A percentile compares a stretch with the other conserved stretches of the same genome.
Conservation (phyloP, 768 basidiomycete genomes). For the Psilocybe cyanescens region DNA sequence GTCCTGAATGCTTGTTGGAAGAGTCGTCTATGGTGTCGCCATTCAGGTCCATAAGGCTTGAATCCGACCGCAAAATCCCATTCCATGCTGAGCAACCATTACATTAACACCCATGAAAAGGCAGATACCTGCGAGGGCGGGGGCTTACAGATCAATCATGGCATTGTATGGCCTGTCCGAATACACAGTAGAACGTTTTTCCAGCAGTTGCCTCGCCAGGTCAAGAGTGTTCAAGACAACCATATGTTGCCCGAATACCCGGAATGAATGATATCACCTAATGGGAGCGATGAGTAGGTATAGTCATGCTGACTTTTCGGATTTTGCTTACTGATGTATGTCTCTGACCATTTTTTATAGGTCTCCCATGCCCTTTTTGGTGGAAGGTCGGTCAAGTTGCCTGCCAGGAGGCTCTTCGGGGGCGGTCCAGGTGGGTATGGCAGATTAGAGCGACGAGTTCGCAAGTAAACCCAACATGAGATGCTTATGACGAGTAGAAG, state of each 20-base stretch:
- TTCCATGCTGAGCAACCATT: constrained; percentile 6
- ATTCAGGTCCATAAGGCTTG: constrained; percentile 8
- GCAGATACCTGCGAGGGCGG: neutral
- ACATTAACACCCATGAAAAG: neutral
- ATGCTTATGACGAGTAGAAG: neutral
- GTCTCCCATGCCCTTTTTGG: neutral
- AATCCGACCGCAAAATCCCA: constrained; percentile 11
- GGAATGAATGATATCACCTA: constrained; percentile 30
- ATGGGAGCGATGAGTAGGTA: neutral
- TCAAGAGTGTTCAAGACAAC: constrained; percentile 26
- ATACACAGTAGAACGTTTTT: constrained; percentile 27
- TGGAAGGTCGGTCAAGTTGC: constrained; percentile 10
- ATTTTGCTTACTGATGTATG: constrained; percentile 4
- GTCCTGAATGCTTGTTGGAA: constrained; percentile 7
- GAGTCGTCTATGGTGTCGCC: constrained; percentile 10
- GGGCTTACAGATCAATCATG: constrained; percentile 27
- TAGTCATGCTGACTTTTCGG: neutral
- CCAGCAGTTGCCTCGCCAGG: constrained; percentile 26
- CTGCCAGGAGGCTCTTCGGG: neutral
- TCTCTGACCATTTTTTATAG: constrained; percentile 13
- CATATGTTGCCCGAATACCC: constrained; percentile 23
- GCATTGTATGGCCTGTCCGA: constrained; percentile 24
- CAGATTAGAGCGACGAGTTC: neutral
- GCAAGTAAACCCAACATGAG: neutral
- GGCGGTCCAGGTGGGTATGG: constrained; percentile 13